Conservation (phyloP, 179 eudicot species). For the Beta corolliflora region DNA sequence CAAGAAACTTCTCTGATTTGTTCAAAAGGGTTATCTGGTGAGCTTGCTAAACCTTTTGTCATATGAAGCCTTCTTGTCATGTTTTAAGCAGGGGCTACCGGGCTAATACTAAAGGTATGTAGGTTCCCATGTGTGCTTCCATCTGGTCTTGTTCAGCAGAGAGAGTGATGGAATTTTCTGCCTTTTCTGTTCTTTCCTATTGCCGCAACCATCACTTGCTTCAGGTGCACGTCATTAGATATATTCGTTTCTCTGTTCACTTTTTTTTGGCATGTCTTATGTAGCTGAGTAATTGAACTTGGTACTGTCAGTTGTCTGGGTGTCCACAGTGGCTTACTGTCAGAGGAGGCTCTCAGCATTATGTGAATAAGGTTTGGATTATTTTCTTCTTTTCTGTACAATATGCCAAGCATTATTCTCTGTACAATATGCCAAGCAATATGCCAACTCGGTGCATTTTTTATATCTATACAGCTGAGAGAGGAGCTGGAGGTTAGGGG, state of each 20-base stretch:
- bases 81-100: background rate
- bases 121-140: slow-evolving; percentile 91
- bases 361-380: slow-evolving; percentile 59
- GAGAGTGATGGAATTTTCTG: slow-evolving; percentile 72
- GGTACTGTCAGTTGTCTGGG: slow-evolving; percentile 60
- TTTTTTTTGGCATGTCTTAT: background rate
- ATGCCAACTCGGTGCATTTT: background rate
- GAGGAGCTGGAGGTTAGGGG: slow-evolving; percentile 61
- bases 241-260: background rate
- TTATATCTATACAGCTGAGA: slow-evolving; percentile 44
- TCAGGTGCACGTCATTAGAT: slow-evolving; percentile 51
- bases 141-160: slow-evolving; percentile 91
- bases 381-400: background rate
- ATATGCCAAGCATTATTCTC: background rate
- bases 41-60: slow-evolving; percentile 23
- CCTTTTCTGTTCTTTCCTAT: slow-evolving; percentile 75
- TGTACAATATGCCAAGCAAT: too few species aligned
- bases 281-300: background rate
- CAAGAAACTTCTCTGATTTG: slow-evolving; percentile 76
- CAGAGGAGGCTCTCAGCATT: slow-evolving; percentile 75
- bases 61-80: background rate
- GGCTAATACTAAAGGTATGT: background rate
- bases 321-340: slow-evolving; percentile 96
- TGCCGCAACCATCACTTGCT: slow-evolving; percentile 90
- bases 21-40: slow-evolving; percentile 90